Percentiles rank a stretch among this genome's conserved stretches.
These are phyloP conservation scores for Venturia aucupariae DNA, from an alignment of 2,329 filamentous ascomycete species.

Conservation along the genomic window DNA sequence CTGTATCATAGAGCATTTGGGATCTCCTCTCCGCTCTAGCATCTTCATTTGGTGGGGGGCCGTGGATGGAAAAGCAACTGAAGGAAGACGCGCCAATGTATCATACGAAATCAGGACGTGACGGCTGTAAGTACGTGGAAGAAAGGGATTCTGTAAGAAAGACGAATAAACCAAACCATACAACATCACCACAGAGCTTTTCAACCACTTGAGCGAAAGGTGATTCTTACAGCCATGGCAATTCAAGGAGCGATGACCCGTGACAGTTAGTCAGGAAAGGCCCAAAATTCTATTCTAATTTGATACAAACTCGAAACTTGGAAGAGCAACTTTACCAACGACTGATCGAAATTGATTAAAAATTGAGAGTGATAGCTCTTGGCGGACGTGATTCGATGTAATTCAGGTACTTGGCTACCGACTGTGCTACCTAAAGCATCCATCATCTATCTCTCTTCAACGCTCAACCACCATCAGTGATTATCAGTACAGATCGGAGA, in stretches of 20 bases:
- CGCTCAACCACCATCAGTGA: background rate
- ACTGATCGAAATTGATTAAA: no score
- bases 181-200: background rate
- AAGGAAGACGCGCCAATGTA: background rate
- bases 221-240: no score
- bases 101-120: constrained; percentile 3
- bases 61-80: background rate
- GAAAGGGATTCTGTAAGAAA: background rate
- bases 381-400: no score
- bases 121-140: background rate
- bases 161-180: background rate
- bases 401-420: no score
- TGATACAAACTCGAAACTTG: no score
- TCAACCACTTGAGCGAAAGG: background rate
- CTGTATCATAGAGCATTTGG: constrained; percentile 6
- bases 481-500: background rate
- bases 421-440: no score
- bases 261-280: no score
- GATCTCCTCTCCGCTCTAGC: constrained; percentile 5
- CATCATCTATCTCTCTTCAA: no score
- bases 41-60: background rate
- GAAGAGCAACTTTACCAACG: no score
- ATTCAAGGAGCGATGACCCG: background rate
- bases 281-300: no score
- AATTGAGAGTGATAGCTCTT: no score